These are phyloP conservation scores for Naganishia sp. DNA, from an alignment of 1,284 basidiomycete species.

Conservation along the genomic window DNA sequence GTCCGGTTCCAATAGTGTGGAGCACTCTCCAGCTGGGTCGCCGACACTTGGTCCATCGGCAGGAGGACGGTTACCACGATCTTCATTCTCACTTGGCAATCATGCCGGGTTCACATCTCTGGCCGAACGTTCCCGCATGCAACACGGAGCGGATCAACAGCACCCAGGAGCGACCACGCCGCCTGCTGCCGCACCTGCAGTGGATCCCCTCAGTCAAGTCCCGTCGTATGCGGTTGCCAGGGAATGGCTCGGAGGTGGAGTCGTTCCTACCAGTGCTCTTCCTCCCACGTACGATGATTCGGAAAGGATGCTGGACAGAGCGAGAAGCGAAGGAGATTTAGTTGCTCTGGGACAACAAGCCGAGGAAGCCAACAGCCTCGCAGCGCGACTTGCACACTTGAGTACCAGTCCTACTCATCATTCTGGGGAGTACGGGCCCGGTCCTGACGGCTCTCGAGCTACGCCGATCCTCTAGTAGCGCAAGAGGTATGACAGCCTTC, in stretches of 20 bases:
- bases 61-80: constrained; percentile 18
- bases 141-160: neutral
- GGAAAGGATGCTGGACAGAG: constrained; percentile 42
- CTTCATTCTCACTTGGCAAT: constrained; percentile 33
- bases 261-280: constrained; percentile 76
- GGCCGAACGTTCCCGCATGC: constrained; percentile 16
- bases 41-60: constrained; percentile 8
- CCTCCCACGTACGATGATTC: constrained; percentile 78
- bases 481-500: too few species aligned
- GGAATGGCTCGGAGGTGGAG: constrained; percentile 80
- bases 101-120: constrained; percentile 32
- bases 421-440: constrained; percentile 13
- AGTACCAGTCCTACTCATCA: constrained; percentile 11
- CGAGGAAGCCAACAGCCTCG: constrained; percentile 23
- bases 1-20: constrained; percentile 16
- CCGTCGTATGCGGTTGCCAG: constrained; percentile 76
- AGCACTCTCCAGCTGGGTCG: constrained; percentile 29
- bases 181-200: constrained; percentile 18
- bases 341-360: constrained; percentile 25
- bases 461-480: neutral
- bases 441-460: constrained; percentile 17
- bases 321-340: constrained; percentile 39
- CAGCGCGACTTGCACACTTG: constrained; percentile 16
- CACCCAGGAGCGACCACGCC: constrained; percentile 7
- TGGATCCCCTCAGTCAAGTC: constrained; percentile 60